These are phyloP conservation scores for Talaromyces sp. DNA, from an alignment of 2,329 filamentous ascomycete genomes.

Conservation along the genomic window DNA sequence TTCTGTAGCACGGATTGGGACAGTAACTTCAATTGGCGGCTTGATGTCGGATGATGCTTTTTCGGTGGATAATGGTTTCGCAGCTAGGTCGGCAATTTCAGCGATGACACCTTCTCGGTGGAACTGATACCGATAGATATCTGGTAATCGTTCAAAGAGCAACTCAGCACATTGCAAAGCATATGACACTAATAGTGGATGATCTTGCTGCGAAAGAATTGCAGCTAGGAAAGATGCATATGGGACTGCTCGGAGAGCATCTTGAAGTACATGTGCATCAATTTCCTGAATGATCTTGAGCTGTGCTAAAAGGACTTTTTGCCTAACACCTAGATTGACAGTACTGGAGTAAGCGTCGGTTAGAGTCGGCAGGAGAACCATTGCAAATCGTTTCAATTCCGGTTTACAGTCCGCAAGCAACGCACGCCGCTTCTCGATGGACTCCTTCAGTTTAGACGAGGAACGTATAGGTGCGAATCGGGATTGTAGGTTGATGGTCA, in stretches of 20 bases:
- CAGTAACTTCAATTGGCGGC: constrained; percentile 19
- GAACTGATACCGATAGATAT: constrained; percentile 91
- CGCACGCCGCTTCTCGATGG: constrained; percentile 72
- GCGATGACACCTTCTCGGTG: constrained; percentile 93
- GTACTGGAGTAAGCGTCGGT: constrained; percentile 98
- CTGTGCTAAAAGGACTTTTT: constrained; percentile 93
- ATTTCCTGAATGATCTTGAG: constrained; percentile 96
- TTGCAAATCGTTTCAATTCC: constrained; percentile 83
- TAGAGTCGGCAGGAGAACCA: constrained; percentile 88
- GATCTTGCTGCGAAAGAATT: constrained; percentile 92
- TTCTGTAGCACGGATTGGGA: constrained; percentile 17
- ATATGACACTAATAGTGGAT: constrained; percentile 76
- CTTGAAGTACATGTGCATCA: constrained; percentile 76
- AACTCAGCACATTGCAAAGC: constrained; percentile 87
- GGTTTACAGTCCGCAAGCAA: constrained; percentile 75
- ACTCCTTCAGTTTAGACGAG: constrained; percentile 45
- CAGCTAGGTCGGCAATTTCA: constrained; percentile 78
- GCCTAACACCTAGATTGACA: constrained; percentile 87
- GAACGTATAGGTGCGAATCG: constrained; percentile 31
- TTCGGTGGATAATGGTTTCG: constrained; percentile 31
- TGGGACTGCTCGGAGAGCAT: constrained; percentile 78
- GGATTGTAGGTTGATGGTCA: constrained; percentile 39
- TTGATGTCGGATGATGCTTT: constrained; percentile 16
- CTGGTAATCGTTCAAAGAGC: constrained; percentile 73
- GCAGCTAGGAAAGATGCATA: constrained; percentile 95